Evolutionary conservation across 176 grass and related monocot genomes (phyloP), one percentile per base, ranked within the genome.

Genomic region (Tuctoria greenei): DNA sequence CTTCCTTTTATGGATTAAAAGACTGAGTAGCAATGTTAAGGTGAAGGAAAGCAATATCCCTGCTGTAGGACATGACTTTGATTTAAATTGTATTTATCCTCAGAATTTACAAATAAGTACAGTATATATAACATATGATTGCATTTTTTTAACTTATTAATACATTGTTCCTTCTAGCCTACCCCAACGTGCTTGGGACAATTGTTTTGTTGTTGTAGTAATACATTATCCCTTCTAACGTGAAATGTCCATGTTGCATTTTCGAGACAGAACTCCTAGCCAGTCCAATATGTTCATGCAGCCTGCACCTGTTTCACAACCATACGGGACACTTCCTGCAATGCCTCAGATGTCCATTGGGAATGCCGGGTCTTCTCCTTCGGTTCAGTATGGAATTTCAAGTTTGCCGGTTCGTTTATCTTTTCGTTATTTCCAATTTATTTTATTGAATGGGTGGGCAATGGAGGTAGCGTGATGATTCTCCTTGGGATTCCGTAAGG

Each of bases 281-380:
- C 95, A 90, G 51, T 76, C 82, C 23, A 92, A 51, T 86, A 85
- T 91, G 95, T 84, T 89, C 54, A 86, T 92, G 83, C 95, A 87
- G 57, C 88, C 84, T 25, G 73, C 86, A 75, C 63, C 83, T 77
- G 74, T 98, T 82, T 81, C 84, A 68, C 93, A 93, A 82, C 95
- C 95, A 62, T 98, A 93, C 37, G 95, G 95, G 23, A 91, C 76
- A 42, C 89, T 98, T 79, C 95, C 91, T 82, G 76, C 95, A 82
- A 92, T 93, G 88, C 95, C 95, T 82, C 89, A 88, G 46, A 98
- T 98, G 88, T 93, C 91, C 46, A 98, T 98, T 71, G 91, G 95
- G 31, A 88, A 81, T 85, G 82, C 59, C 67, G 86, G 91, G 69
- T 89, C 86, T 82, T 79, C 95, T 52, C 88, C 91, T 86, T 92